Evolutionary conservation across 169 alveolate genomes (phyloP), one percentile per base, ranked within the genome.

Genomic region (Cryptosporidium sp.): DNA sequence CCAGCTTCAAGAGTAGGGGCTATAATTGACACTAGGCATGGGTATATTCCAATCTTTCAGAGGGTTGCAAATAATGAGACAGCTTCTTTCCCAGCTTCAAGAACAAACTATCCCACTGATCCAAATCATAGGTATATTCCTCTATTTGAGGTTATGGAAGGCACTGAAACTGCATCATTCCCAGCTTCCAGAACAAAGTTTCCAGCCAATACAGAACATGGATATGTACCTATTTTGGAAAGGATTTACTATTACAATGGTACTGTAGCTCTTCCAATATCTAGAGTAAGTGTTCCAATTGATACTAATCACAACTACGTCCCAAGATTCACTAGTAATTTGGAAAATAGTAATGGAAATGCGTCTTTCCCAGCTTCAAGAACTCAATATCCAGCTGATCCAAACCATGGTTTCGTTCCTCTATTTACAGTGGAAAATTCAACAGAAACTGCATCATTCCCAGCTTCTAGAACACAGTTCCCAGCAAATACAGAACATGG

Each of bases 351-450:
- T 29, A 21, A 9, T 37, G 69, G 58, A n/a, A 31, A 37, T 16
- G 71, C 62, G 61, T 26, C 69, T 8, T 58, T 73, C n/a, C 86
- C 86, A 16, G 86, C 58, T 7, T 73, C 86, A 0, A 73, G 86
- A 33, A 50, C 71, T 9, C 16, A 43, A 26, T n/a, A n/a, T 8
- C 89, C 74, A 39, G 43, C 70, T n/a, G 71, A 80, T 39, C n/a
- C 69, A 52, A 37, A n/a, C 14, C 89, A 80, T 50, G 35, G 75
- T 2, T 80, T 59, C 37, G 23, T 65, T 26, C 89, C 89, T 1
- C 18, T 62, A 61, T 23, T 61, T 12, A 16, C 14, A 12, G 8
- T 31, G 1, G 37, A 21, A 14, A 16, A 23, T 6, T 41, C 5
- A 0, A 59, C 31, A 37, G 71, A 35, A n/a, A 37, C 41, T 31